phyloP scores from a whole-genome alignment of 495 filamentous ascomycete genomes.

The Diplogelasinospora grovesii region DNA sequence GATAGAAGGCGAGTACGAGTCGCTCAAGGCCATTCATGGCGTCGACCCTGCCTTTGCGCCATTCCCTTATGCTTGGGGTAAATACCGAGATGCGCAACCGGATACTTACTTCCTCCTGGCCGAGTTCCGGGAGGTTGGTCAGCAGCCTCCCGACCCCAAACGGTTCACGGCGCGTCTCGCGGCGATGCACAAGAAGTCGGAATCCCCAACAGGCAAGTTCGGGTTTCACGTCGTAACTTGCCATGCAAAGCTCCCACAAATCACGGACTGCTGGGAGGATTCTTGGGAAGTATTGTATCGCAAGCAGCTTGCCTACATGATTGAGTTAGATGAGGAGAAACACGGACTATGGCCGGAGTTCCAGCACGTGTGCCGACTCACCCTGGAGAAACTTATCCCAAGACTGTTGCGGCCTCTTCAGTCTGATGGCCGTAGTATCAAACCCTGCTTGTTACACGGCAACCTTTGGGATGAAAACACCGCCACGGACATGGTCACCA shows the following conservation, averaged over 20 bases:
- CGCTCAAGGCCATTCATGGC: conserved; percentile 7
- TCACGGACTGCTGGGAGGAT: conserved; percentile 22
- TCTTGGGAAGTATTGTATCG: conserved; percentile 36
- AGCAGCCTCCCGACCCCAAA: conserved; percentile 9
- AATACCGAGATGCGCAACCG: conserved; percentile 12
- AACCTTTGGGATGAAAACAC: conserved; percentile 43
- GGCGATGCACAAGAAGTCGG: conserved; percentile 34
- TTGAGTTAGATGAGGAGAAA: conserved; percentile 9
- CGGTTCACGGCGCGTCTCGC: conserved; percentile 26
- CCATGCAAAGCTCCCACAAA: conserved; percentile 25
- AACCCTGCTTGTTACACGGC: conserved; percentile 40
- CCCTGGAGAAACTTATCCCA: conserved; percentile 30
- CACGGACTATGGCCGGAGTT: conserved; percentile 13
- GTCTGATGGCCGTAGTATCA: conserved; percentile 30
- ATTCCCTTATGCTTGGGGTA: conserved; percentile 4
- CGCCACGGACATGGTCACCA: conserved; percentile 19
- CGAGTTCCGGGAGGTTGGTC: conserved; percentile 14
- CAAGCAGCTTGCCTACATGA: conserved; percentile 5
- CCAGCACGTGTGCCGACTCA: conserved; percentile 3
- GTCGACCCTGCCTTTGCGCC: conserved; percentile 6
- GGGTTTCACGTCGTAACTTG: conserved; percentile 42
- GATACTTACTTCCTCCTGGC: conserved; percentile 12
- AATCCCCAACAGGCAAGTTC: conserved; percentile 44
- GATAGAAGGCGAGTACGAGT: conserved; percentile 12
- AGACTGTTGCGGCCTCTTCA: conserved; percentile 30